Conservation (phyloP, 371 early-diverging fungal species). For the Zopfochytrium polystomum region DNA sequence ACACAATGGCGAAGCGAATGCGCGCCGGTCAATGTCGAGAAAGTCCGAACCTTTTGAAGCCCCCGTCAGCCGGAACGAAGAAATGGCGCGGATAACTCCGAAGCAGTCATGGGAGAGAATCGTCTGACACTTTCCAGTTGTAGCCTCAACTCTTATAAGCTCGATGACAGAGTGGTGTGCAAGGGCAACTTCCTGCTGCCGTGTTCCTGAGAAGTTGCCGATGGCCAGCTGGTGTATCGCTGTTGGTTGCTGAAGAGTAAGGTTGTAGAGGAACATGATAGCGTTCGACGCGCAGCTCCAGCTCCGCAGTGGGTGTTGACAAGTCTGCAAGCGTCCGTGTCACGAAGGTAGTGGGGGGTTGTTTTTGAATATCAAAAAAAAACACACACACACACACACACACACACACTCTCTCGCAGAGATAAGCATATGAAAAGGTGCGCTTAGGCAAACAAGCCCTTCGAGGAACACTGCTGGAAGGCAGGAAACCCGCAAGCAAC, state of each 20-base stretch:
- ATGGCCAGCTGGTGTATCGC: slow-evolving; percentile 75
- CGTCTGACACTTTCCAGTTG: slow-evolving; percentile 77
- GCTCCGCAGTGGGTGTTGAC: no score
- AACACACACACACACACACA: no score
- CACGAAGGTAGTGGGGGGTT: no score
- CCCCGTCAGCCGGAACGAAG: slow-evolving; percentile 53
- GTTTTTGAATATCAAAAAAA: no score
- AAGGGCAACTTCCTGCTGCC: slow-evolving; percentile 86
- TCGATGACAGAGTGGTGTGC: slow-evolving; percentile 75
- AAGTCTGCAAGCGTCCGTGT: no score
- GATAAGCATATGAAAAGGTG: slow-evolving; percentile 85
- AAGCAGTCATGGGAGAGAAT: slow-evolving; percentile 73
- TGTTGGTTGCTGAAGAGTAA: slow-evolving; percentile 81
- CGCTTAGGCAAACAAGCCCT: no score
- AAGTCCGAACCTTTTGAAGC: slow-evolving; percentile 58
- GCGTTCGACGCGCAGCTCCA: no score
- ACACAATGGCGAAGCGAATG: not conserved
- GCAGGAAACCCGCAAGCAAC: no score
- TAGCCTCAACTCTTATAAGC: slow-evolving; percentile 73
- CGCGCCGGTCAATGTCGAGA: not conserved
- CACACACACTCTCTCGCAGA: no score
- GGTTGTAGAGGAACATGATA: slow-evolving; percentile 89
- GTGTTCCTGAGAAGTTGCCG: slow-evolving; percentile 91
- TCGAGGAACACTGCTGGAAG: no score
- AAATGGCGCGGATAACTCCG: slow-evolving; percentile 79